These are phyloP conservation scores for Yamadazyma pseudoaaseri DNA, from an alignment of 1,139 yeast genomes.

Conservation along the genomic window DNA sequence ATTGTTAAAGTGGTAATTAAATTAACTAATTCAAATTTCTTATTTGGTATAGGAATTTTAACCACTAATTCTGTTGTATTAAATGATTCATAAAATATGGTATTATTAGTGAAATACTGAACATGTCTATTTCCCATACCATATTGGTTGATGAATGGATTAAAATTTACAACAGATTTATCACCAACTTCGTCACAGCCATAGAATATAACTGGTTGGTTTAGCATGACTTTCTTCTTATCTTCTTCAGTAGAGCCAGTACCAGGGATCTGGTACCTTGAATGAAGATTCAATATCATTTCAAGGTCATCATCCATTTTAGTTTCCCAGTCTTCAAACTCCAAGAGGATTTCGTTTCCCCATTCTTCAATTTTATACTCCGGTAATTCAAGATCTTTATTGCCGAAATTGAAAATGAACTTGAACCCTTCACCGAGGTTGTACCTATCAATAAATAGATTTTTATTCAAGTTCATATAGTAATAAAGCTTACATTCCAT, in stretches of 20 bases:
- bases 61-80: conserved; percentile 8
- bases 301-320: conserved; percentile 3
- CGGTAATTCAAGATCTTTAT: conserved; percentile 42
- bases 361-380: conserved; percentile 37
- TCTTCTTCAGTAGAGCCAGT: conserved; percentile 4
- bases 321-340: conserved; percentile 16
- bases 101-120: conserved; percentile 38
- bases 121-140: conserved; percentile 37
- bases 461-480: conserved; percentile 31
- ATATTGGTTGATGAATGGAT: conserved; percentile 37
- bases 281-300: conserved; percentile 32
- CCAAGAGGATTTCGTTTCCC: conserved; percentile 43
- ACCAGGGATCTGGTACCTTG: conserved; percentile 39
- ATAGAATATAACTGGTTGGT: conserved; percentile 28
- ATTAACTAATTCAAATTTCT: conserved; percentile 12
- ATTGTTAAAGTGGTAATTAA: conserved; percentile 13
- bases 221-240: conserved; percentile 4
- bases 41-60: conserved; percentile 13
- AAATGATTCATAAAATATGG: conserved; percentile 38
- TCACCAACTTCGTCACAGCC: conserved; percentile 35
- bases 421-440: conserved; percentile 28
- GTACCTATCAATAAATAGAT: conserved; percentile 42
- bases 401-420: conserved; percentile 32
- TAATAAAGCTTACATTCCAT: conserved; percentile 31
- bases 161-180: conserved; percentile 24